Evolutionary conservation across 352 stramenopile genomes (phyloP), one percentile per base, ranked within the genome.

Genomic region (Globisporangium polare): DNA sequence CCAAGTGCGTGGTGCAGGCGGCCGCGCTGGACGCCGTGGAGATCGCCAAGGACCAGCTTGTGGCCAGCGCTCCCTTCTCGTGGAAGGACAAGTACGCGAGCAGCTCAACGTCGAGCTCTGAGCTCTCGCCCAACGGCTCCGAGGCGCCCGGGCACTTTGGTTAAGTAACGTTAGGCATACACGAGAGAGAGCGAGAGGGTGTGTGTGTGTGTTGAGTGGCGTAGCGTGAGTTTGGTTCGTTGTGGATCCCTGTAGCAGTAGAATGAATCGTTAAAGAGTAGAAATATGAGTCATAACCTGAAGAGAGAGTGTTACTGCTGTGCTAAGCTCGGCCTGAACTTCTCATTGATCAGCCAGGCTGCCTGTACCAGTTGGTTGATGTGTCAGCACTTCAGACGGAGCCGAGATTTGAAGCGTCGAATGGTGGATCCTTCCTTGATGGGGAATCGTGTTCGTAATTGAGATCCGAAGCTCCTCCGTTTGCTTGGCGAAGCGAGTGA

Each of bases 41-140:
- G 15, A 64, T 75, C 27, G 60, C 68, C 20, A 68, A 66, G 12
- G 68, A 75, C 53, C 62, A 77, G 57, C 58, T 82, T 51, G 43
- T 78, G 58, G 50, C 68, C 6, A 66, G 33, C 47, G 58, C 66
- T 24, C 55, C 45, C 17, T 61, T 61, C 55, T 22, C 41, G 41
- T 61, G 55, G 55, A 53, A 60, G 18, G 42, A 37, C 10, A 41
- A 26, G 26, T 60, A 60, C 41, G 39, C 42, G 41, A 61, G 42
- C 42, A 61, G 55, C 42, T 61, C 55, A 27, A 53, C 55, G 42
- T 53, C 55, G 22, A 41, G 55, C 55, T 61, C 55, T 17, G 55
- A 61, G 39, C 42, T 61, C n/a, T 53, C 55, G 5, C 55, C 55
- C 18, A 61, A 47, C 26, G 37, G 53, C 22, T 49, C 53, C 15